Conservation (phyloP, 495 filamentous ascomycete genomes). For the Trichocladium antarcticum region DNA sequence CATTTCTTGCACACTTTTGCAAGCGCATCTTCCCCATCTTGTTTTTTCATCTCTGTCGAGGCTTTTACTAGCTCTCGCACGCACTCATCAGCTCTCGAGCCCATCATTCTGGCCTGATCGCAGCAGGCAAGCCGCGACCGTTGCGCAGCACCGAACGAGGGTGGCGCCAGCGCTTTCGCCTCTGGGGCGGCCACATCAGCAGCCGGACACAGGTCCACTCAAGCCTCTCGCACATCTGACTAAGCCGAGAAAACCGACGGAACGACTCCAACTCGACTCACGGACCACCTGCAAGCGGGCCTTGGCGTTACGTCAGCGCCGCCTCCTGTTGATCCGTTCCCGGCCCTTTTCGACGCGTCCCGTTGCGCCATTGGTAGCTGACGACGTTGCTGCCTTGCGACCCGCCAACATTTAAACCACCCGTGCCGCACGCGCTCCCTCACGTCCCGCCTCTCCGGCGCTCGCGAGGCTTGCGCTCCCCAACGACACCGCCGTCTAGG, state of each 20-base stretch:
- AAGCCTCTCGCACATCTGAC: not conserved
- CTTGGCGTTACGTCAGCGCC: conserved; percentile 32
- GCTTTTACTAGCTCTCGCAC: conserved; percentile 33
- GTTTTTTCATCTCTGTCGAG: conserved; percentile 18
- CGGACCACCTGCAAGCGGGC: conserved; percentile 19
- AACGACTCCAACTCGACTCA: conserved; percentile 3
- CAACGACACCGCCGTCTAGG: not conserved
- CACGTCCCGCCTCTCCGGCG: conserved; percentile 16
- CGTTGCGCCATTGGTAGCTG: not conserved
- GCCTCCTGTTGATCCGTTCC: conserved; percentile 10
- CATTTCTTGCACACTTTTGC: conserved; percentile 2
- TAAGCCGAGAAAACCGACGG: conserved; percentile 8
- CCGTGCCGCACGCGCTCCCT: conserved; percentile 4
- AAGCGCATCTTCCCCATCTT: conserved; percentile 10
- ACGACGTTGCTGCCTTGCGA: conserved; percentile 21
- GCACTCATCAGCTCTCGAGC: conserved; percentile 11
- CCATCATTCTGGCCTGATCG: conserved; percentile 1
- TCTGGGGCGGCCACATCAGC: conserved; percentile 23
- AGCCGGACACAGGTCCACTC: not conserved
- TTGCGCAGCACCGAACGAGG: conserved; percentile 1
- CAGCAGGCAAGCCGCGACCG: conserved; percentile 11
- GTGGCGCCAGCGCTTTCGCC: conserved; percentile 20
- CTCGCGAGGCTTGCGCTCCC: conserved; percentile 4
- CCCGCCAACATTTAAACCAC: conserved; percentile 5
- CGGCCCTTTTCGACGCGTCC: conserved; percentile 7